A percentile compares a stretch with the other conserved stretches of the same genome.
Evolutionary conservation across 2,329 filamentous ascomycete species (phyloP).

Genomic region (Cyphellophora europaea): DNA sequence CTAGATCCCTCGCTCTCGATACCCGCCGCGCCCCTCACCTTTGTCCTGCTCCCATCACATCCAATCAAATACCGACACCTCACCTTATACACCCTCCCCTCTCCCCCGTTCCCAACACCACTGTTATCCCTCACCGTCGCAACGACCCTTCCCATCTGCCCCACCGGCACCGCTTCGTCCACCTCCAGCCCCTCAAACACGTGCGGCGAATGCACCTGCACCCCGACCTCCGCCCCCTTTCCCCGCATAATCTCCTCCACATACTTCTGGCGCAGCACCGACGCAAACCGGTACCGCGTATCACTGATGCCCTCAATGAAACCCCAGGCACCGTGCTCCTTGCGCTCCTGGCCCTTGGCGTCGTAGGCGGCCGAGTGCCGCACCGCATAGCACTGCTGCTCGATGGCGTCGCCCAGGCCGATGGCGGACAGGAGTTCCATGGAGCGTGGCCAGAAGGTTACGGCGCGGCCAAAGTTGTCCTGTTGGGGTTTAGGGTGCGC

Average conservation of each 20-base stretch:
- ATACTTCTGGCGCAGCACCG: constrained; percentile 48
- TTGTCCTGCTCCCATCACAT: constrained; percentile 42
- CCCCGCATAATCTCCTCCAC: constrained; percentile 44
- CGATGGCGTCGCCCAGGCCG: constrained; percentile 38
- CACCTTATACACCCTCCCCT: constrained; percentile 18
- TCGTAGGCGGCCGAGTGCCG: constrained; percentile 42
- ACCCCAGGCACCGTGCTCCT: constrained; percentile 37
- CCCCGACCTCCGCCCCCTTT: constrained; percentile 28
- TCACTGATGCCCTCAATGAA: constrained; percentile 47
- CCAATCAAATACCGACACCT: constrained; percentile 42
- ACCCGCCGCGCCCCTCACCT: constrained; percentile 36
- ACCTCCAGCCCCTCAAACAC: constrained; percentile 30
- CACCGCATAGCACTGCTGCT: constrained; percentile 45
- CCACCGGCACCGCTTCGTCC: constrained; percentile 22
- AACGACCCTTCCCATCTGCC: constrained; percentile 14
- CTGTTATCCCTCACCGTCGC: constrained; percentile 22
- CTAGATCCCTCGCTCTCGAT: constrained; percentile 42
- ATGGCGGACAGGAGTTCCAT: constrained; percentile 45
- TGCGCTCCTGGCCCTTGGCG: constrained; percentile 32
- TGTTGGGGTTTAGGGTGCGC: constrained; percentile 39
- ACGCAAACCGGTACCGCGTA: constrained; percentile 41
- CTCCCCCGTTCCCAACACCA: constrained; percentile 13
- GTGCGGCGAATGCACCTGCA: constrained; percentile 26
- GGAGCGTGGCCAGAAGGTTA: constrained; percentile 44
- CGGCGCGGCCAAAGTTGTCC: constrained; percentile 45